Evolutionary conservation across 306 rosid species (phyloP).

Genomic region (Citrullus colocynthis): DNA sequence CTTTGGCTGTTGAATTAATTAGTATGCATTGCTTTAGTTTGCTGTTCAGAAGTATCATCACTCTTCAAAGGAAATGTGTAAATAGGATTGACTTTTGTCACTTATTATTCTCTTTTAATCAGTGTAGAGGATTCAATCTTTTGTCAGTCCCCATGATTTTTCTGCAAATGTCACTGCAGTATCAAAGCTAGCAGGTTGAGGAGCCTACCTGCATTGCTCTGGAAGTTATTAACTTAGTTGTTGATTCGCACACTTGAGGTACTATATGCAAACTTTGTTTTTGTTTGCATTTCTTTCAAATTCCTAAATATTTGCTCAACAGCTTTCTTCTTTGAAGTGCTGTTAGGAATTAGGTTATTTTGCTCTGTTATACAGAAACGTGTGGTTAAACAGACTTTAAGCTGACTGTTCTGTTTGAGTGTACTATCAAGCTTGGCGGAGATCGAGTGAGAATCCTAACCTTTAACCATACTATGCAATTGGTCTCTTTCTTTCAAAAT

Average conservation of each 20-base stretch:
- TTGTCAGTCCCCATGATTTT: constrained; percentile 26
- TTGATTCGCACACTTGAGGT: constrained; percentile 73
- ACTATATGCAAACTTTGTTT: constrained; percentile 37
- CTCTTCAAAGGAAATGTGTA: constrained; percentile 7
- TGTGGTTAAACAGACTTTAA: background rate
- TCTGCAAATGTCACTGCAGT: constrained; percentile 97
- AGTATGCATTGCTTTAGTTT: background rate
- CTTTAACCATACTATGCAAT: background rate
- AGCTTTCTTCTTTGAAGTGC: constrained; percentile 4
- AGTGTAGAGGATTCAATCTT: constrained; percentile 29
- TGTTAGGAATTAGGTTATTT: background rate
- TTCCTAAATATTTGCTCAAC: background rate
- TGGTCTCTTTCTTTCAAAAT: background rate
- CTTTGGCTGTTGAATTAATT: background rate
- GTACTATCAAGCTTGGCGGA: background rate
- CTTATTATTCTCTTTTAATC: constrained; percentile 14
- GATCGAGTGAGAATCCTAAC: background rate
- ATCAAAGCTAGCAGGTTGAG: constrained; percentile 94
- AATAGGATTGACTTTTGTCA: constrained; percentile 13
- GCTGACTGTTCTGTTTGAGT: background rate
- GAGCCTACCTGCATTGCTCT: constrained; percentile 51
- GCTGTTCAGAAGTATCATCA: background rate
- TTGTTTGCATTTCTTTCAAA: constrained; percentile 23
- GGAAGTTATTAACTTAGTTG: constrained; percentile 60
- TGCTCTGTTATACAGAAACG: background rate